Base-by-base conservation (phyloP, 2,329 filamentous ascomycete species). In the Trichoderma cornu-damae region DNA sequence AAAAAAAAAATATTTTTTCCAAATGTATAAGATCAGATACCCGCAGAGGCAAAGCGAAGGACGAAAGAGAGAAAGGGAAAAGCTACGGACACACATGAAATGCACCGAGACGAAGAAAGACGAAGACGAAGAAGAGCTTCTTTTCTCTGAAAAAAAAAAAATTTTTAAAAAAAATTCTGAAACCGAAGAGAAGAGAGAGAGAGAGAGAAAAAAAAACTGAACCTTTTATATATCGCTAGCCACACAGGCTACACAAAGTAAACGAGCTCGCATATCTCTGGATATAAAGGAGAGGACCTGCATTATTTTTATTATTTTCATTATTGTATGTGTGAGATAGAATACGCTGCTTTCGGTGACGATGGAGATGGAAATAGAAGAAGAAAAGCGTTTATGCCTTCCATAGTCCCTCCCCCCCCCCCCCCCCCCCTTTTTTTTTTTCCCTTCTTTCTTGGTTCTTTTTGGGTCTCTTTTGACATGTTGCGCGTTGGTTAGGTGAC, bases 1-100 rank as follows among this genome's bases (percentile, higher is more conserved):
- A n/a, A n/a, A n/a, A n/a, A n/a, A n/a, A n/a, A n/a, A n/a, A 22
- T 53, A 38, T 22, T 53, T 47, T 40, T 49, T 57, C 34, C 42
- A 51, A 24, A 58, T 54, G 24, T 58, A 49, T 58, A 58, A 58
- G 57, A 57, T 57, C 44, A 57, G 54, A 58, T 58, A 58, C 57
- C 57, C 57, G 57, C 57, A 58, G 57, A 53, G 57, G 57, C 57
- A 54, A 58, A 47, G 40, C 47, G 52, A 51, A 52, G 38, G 55
- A 51, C 37, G 24, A 44, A 37, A 37, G 30, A 58, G 47, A 52
- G 11, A 18, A 26, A n/a, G 24, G 55, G 12, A 9, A 20, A 47
- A 55, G 16, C 24, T 32, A 46, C 38, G 16, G 40, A 30, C 32
- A 38, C 22, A 30, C 42, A 55, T 46, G 24, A 46, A 46, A 47